These are phyloP conservation scores for Ophiostoma sp. DNA, from an alignment of 2,329 filamentous ascomycete species.

Conservation along the genomic window DNA sequence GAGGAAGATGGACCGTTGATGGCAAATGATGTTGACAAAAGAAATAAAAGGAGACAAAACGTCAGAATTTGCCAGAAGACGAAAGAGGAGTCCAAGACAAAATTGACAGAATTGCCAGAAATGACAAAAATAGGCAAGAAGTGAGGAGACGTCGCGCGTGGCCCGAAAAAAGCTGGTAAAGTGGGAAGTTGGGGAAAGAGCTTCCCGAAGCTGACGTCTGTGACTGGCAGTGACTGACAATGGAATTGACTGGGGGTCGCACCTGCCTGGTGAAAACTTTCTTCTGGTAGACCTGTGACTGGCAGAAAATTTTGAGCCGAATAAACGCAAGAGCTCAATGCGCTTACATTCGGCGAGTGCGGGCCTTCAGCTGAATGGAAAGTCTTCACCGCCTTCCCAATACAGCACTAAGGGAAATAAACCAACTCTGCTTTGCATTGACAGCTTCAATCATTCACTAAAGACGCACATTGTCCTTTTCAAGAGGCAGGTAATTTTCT, in stretches of 20 bases:
- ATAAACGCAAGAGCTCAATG: background rate
- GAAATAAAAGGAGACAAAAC: background rate
- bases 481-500: background rate
- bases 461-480: background rate
- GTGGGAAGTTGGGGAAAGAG: conserved; percentile 15
- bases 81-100: background rate
- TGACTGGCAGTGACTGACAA: background rate
- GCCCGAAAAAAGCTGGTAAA: conserved; percentile 6
- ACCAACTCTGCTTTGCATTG: background rate
- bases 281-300: background rate
- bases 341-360: conserved; percentile 5
- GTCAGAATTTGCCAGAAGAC: background rate
- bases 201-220: background rate
- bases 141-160: background rate
- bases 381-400: conserved; percentile 5
- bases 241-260: background rate
- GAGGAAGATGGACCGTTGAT: background rate
- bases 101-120: background rate
- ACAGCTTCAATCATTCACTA: background rate
- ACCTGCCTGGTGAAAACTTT: background rate
- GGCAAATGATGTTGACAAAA: background rate
- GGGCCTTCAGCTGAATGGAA: background rate
- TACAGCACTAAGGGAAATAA: background rate
- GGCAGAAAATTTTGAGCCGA: conserved; percentile 13
- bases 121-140: conserved; percentile 2